Conservation (phyloP, 257 asterid species). For the Gentiana macrophylla region DNA sequence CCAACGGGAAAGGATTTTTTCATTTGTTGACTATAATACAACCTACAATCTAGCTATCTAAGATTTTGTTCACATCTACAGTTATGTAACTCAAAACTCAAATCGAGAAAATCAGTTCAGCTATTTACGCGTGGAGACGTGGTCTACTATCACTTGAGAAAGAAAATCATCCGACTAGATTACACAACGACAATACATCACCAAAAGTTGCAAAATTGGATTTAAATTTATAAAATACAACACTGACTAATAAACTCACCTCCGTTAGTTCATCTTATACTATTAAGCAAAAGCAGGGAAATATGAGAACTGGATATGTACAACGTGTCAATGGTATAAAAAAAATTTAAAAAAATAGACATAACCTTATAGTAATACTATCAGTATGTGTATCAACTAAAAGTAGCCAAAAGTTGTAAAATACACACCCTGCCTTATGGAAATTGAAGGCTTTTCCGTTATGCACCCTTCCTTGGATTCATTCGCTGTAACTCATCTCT, state of each 20-base stretch:
- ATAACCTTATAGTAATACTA: neutral
- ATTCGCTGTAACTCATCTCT: slow-evolving; percentile 81
- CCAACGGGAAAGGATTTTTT: no score
- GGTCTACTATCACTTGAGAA: no score
- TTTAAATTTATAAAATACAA: slow-evolving; percentile 23
- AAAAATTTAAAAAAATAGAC: neutral
- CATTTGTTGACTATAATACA: no score
- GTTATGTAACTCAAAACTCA: no score
- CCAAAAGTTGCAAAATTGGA: slow-evolving; percentile 39
- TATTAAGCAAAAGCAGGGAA: no score
- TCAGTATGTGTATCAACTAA: neutral
- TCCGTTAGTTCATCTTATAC: neutral
- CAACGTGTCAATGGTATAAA: neutral
- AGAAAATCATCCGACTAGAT: slow-evolving; percentile 12
- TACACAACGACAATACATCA: no score
- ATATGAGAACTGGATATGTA: neutral
- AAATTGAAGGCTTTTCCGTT: slow-evolving; percentile 23
- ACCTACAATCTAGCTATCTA: no score
- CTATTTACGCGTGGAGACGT: no score
- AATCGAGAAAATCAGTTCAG: no score
- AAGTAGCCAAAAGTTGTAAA: slow-evolving; percentile 8
- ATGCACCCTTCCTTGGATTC: slow-evolving; percentile 75
- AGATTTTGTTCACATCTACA: no score
- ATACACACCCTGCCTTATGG: slow-evolving; percentile 34
- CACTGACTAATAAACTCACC: slow-evolving; percentile 11